Evolutionary conservation across 2,329 filamentous ascomycete genomes (phyloP).

Genomic region (Phyllosticta capitalensis): DNA sequence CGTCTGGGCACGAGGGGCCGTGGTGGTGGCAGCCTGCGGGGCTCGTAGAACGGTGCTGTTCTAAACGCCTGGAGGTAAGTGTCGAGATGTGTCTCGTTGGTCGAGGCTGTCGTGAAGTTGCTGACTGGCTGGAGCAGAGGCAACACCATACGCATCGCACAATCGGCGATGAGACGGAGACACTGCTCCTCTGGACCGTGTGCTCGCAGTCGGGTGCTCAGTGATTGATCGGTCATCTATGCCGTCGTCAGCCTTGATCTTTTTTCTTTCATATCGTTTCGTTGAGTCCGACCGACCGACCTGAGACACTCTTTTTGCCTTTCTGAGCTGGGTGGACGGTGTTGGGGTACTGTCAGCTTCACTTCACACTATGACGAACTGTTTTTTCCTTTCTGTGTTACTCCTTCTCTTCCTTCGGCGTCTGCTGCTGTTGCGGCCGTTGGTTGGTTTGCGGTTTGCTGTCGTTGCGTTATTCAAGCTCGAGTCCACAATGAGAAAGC

Average conservation of each 20-base stretch:
- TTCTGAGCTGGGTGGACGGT: neutral
- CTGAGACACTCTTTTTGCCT: neutral
- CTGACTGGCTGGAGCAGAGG: neutral
- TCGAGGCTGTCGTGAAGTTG: neutral
- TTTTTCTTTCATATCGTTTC: neutral
- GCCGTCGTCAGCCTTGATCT: neutral
- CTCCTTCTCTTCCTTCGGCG: neutral
- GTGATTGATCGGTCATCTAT: neutral
- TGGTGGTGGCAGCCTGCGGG: constrained; percentile 1
- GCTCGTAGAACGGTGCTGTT: neutral
- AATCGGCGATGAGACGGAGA: neutral
- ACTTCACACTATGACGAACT: neutral
- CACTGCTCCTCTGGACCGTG: neutral
- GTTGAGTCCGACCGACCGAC: neutral
- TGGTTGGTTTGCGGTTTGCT: neutral
- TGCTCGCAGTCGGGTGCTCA: neutral
- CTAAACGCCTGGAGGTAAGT: neutral
- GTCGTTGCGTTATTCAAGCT: neutral
- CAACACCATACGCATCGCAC: neutral
- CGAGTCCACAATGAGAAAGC: neutral
- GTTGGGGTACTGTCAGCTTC: neutral
- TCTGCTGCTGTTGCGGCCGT: neutral
- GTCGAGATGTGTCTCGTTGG: neutral
- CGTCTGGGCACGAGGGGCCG: constrained; percentile 8
- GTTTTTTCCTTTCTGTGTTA: neutral